A percentile compares a stretch with the other conserved stretches of the same genome.
These are phyloP conservation scores for Aspergillus nomiae DNA, from an alignment of 2,329 filamentous ascomycete genomes.

Conservation along the genomic window DNA sequence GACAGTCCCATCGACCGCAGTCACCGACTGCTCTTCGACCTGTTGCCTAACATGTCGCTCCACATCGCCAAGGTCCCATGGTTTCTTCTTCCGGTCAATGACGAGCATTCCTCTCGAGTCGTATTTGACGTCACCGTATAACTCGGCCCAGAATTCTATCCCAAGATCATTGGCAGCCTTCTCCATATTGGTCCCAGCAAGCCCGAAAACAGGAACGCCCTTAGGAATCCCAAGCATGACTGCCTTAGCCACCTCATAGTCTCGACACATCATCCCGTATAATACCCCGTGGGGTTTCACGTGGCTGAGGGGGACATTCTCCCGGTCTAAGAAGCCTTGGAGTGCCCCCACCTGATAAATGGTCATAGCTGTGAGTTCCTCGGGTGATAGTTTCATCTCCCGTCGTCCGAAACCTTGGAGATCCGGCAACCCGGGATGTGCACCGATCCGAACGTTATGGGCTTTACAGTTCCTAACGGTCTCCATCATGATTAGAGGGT, in stretches of 20 bases:
- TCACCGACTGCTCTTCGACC: constrained; percentile 44
- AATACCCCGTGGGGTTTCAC: constrained; percentile 65
- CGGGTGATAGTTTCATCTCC: constrained; percentile 60
- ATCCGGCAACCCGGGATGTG: constrained; percentile 67
- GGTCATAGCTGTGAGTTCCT: constrained; percentile 59
- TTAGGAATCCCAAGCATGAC: constrained; percentile 57
- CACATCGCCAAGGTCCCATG: constrained; percentile 44
- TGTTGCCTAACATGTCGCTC: constrained; percentile 46
- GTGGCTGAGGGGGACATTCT: constrained; percentile 59
- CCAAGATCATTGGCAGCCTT: constrained; percentile 56
- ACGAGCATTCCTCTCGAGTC: constrained; percentile 53
- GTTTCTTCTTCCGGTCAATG: constrained; percentile 62
- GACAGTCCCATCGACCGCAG: constrained; percentile 43
- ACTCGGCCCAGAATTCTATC: constrained; percentile 56
- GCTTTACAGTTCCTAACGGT: constrained; percentile 61
- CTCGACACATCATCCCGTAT: constrained; percentile 59
- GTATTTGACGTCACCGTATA: constrained; percentile 61
- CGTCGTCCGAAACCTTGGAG: constrained; percentile 66
- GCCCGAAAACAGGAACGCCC: constrained; percentile 55
- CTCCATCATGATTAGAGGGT: constrained; percentile 65
- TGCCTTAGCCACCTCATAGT: constrained; percentile 54
- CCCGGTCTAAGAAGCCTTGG: constrained; percentile 60
- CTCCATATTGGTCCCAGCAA: constrained; percentile 58
- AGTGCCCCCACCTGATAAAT: constrained; percentile 67
- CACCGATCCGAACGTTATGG: constrained; percentile 59